phyloP scores from a whole-genome alignment of 805 yeast genomes.

The Saccharomycopsis javanensis region DNA sequence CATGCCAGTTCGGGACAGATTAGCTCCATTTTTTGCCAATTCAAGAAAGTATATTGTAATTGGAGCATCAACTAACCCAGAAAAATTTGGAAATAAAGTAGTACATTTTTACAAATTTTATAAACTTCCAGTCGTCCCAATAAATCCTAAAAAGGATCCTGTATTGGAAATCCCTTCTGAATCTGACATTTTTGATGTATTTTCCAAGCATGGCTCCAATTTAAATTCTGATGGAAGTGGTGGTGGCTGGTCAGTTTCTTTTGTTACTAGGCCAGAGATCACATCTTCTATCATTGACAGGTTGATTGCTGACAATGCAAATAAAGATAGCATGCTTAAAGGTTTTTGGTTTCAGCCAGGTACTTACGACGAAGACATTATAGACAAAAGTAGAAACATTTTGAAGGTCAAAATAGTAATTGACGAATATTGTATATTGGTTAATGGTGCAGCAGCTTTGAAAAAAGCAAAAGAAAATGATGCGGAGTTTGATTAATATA shows the following conservation, averaged over 20 bases:
- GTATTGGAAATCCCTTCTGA: constrained; percentile 38
- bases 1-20: background rate
- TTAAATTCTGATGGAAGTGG: constrained; percentile 19
- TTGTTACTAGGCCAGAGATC: constrained; percentile 66
- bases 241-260: constrained; percentile 50
- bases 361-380: constrained; percentile 45
- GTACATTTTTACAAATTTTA: constrained; percentile 55
- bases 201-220: constrained; percentile 20
- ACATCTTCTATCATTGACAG: constrained; percentile 38
- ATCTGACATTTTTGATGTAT: constrained; percentile 26
- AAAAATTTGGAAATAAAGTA: constrained; percentile 63
- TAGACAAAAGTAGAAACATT: constrained; percentile 32
- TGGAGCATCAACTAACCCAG: constrained; percentile 59
- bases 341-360: constrained; percentile 85
- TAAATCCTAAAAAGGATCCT: constrained; percentile 46
- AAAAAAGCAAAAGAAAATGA: constrained; percentile 27
- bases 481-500: background rate
- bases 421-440: constrained; percentile 57
- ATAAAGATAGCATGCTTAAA: constrained; percentile 25
- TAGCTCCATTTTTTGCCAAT: constrained; percentile 36
- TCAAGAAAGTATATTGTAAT: constrained; percentile 50
- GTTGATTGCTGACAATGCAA: constrained; percentile 19
- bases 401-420: constrained; percentile 29
- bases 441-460: constrained; percentile 47
- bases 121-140: constrained; percentile 50